phyloP scores from a whole-genome alignment of 495 filamentous ascomycete species.

The Xylaria bambusicola region DNA sequence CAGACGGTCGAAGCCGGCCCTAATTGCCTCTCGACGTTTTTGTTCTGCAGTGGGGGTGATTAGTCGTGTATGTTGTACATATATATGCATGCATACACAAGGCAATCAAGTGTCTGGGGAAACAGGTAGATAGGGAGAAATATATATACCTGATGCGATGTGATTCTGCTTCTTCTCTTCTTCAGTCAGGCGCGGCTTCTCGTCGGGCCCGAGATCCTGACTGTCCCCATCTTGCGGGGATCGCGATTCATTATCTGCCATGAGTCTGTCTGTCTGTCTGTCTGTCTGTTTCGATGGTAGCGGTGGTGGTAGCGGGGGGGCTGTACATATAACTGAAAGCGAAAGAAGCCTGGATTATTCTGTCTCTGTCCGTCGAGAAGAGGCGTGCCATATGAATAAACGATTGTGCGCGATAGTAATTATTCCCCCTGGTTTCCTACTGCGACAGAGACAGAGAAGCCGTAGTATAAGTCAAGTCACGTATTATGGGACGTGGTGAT shows the following conservation, averaged over 20 bases:
- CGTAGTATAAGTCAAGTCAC: too few relatives aligned
- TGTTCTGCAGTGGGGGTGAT: too few relatives aligned
- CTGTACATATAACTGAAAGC: too few relatives aligned
- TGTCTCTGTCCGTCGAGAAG: not conserved
- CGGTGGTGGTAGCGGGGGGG: too few relatives aligned
- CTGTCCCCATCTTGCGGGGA: constrained; percentile 32
- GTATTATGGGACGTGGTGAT: too few relatives aligned
- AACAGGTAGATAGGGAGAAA: not conserved
- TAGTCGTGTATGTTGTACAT: too few relatives aligned
- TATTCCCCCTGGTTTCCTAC: too few relatives aligned
- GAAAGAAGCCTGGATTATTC: not conserved
- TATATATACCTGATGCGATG: constrained; percentile 63
- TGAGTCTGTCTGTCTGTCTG: too few relatives aligned
- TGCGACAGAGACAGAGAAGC: too few relatives aligned
- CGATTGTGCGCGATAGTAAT: too few relatives aligned
- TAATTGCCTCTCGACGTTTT: constrained; percentile 83
- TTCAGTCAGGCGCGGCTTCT: constrained; percentile 78
- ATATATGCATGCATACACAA: too few relatives aligned
- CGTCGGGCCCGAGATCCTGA: constrained; percentile 32
- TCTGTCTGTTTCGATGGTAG: not conserved
- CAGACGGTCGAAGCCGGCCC: constrained; percentile 82
- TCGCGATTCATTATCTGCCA: constrained; percentile 31
- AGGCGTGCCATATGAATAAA: not conserved
- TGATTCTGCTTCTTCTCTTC: constrained; percentile 91
- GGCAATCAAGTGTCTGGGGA: too few relatives aligned